Conservation (phyloP, 176 grass and related monocot species). For the Canna indica region DNA sequence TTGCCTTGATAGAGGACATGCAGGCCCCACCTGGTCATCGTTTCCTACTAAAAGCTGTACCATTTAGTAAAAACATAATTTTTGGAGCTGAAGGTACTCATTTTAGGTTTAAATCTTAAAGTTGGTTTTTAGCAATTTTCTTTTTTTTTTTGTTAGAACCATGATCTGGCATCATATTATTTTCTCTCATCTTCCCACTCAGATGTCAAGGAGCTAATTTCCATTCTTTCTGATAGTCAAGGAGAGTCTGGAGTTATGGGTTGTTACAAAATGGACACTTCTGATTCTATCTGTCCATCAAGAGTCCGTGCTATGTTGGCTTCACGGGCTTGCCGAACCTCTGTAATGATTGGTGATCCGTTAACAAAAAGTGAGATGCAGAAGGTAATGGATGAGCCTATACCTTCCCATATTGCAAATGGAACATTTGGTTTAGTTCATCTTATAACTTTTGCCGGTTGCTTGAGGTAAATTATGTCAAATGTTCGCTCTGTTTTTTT, state of each 20-base stretch:
- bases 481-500: constrained; percentile 24
- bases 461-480: neutral
- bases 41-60: constrained; percentile 84
- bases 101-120: neutral
- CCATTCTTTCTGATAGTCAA: constrained; percentile 75
- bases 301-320: constrained; percentile 93
- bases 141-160: neutral
- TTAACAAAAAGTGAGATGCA: constrained; percentile 85
- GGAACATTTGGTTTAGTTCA: neutral
- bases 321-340: constrained; percentile 81
- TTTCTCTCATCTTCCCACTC: neutral
- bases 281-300: constrained; percentile 79
- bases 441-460: neutral
- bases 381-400: constrained; percentile 43
- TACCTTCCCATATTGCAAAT: neutral
- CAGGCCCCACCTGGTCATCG: constrained; percentile 62
- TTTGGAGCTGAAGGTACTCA: constrained; percentile 83
- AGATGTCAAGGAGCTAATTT: constrained; percentile 90
- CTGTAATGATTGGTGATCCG: constrained; percentile 84
- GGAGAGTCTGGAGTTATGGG: constrained; percentile 74
- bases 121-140: neutral
- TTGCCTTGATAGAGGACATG: constrained; percentile 73
- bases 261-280: constrained; percentile 72
- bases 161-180: constrained; percentile 17
- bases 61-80: constrained; percentile 91